phyloP scores from a whole-genome alignment of 2,329 filamentous ascomycete genomes.

The Lachnellula cervina region DNA sequence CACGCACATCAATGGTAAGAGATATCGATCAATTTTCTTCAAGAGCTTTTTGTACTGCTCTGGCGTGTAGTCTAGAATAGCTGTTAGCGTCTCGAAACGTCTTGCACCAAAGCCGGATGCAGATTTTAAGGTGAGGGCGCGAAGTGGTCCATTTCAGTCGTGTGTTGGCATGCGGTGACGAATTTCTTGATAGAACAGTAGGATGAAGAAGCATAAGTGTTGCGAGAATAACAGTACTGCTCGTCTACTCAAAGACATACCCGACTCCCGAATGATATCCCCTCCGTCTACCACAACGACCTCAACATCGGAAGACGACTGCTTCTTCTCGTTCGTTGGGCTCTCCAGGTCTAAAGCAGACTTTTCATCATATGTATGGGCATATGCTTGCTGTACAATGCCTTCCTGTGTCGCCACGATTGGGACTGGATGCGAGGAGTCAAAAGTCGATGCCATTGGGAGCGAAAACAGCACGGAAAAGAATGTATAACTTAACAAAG shows the following conservation, averaged over 20 bases:
- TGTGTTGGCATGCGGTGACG: too few relatives aligned
- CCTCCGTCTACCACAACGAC: conserved; percentile 7
- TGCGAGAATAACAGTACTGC: not conserved
- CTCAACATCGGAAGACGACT: conserved; percentile 6
- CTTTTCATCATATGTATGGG: conserved; percentile 1
- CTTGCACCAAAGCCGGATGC: not conserved
- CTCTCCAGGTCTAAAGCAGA: not conserved
- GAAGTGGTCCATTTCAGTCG: too few relatives aligned
- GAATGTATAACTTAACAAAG: not conserved
- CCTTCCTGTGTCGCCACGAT: not conserved
- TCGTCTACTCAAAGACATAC: conserved; percentile 5
- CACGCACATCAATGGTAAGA: conserved; percentile 43
- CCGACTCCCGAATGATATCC: conserved; percentile 11
- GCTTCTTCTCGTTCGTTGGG: conserved; percentile 5
- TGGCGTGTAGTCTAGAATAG: conserved; percentile 30
- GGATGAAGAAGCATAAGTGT: too few relatives aligned
- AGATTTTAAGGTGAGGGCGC: not conserved
- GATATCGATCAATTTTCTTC: conserved; percentile 40
- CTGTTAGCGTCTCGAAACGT: not conserved
- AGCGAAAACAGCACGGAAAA: not conserved
- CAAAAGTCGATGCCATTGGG: not conserved
- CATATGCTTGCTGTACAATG: conserved; percentile 3
- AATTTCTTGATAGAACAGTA: too few relatives aligned
- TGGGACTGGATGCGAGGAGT: not conserved
- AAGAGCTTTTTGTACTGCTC: conserved; percentile 37